Evolutionary conservation across 495 filamentous ascomycete genomes (phyloP), one percentile per base, ranked within the genome.

Genomic region (Xylaria nigripes): DNA sequence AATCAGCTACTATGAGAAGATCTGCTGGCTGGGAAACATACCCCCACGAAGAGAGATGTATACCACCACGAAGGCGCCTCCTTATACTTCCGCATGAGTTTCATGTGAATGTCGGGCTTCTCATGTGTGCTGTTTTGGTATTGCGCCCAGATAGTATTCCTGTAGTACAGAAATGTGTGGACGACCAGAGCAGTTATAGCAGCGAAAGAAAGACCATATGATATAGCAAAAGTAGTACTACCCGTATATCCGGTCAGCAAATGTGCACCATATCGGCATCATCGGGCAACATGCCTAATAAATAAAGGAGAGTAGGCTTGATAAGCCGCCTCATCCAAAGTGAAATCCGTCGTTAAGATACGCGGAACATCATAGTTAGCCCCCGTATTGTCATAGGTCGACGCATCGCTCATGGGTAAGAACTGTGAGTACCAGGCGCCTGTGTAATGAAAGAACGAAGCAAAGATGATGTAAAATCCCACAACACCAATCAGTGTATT

Each of bases 171-270:
- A 32, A 75, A 81, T 4, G 81, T 80, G 55, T 87, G 80, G 5
- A 86, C 76, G 42, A 89, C 72, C 27, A 87, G 75, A 0, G 82
- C 80, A 0, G 81, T 73, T 32, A 88, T 79, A 29, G 85, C 80
- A 15, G 86, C 86, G 58, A 89, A 89, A 0, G 83, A 84, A 1
- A 89, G 69, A 0, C 84, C 85, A 51, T 87, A 89, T 0, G 81
- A 76, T 45, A 85, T 64, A 45, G 81, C 75, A 57, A 83, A 86
- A 0, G 80, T 79, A 23, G 81, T 83, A 54, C 75, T 76, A 44
- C n/a, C n/a, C n/a, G n/a, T 25, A 45, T 49, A 0, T 24, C 32
- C 19, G 40, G 45, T 70, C 8, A 69, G 61, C 48, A 55, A 43
- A 2, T 30, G 27, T 30, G 27, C 34, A 15, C 24, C 23, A 30